These are phyloP conservation scores for Xerocomus nothofagi DNA, from an alignment of 1,284 basidiomycete species.

Conservation along the genomic window DNA sequence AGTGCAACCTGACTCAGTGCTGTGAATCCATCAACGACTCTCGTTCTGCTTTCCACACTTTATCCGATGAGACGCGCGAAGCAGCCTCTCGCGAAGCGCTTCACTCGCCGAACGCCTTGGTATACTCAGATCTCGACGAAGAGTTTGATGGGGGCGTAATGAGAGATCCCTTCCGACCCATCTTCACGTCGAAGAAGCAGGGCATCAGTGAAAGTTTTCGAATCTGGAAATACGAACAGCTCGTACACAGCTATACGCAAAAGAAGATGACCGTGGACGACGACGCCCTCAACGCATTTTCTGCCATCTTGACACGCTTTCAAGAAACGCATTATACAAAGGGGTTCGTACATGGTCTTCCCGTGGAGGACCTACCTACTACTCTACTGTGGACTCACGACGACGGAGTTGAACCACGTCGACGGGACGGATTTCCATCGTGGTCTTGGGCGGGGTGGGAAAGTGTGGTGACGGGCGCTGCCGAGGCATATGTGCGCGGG, in stretches of 20 bases:
- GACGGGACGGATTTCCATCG: neutral
- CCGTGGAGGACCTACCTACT: neutral
- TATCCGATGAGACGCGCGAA: neutral
- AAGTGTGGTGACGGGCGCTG: neutral
- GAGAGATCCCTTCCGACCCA: neutral
- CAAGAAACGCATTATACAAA: neutral
- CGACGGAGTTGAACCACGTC: neutral
- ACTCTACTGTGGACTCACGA: neutral
- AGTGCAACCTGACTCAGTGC: neutral
- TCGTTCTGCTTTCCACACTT: neutral
- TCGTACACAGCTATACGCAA: neutral
- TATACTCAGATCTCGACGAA: neutral
- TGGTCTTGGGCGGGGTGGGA: conserved; percentile 2
- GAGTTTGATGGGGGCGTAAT: neutral
- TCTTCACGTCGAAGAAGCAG: neutral
- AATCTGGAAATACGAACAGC: conserved; percentile 1
- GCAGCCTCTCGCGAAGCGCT: neutral
- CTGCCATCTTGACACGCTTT: neutral
- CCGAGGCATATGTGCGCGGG: neutral
- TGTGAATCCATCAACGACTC: neutral
- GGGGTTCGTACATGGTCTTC: neutral
- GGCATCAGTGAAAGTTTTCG: neutral
- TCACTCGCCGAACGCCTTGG: neutral
- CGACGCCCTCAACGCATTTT: neutral
- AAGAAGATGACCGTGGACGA: neutral